These are phyloP conservation scores for Curvularia sp. DNA, from an alignment of 2,329 filamentous ascomycete species.

Conservation along the genomic window DNA sequence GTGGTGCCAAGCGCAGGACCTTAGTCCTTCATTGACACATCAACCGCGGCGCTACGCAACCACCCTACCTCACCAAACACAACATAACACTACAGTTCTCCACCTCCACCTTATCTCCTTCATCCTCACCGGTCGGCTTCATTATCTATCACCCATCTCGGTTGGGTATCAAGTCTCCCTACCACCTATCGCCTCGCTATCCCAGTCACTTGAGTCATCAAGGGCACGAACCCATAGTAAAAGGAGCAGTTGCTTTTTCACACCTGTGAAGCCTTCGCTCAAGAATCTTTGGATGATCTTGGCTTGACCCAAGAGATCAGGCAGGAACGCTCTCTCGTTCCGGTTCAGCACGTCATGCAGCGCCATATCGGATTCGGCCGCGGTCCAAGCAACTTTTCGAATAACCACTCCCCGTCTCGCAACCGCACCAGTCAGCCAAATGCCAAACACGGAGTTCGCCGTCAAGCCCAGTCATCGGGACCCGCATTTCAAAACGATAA, in stretches of 20 bases:
- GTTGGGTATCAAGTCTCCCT: background rate
- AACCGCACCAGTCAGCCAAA: background rate
- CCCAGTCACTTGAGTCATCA: background rate
- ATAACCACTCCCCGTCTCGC: background rate
- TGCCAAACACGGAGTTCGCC: too few relatives aligned
- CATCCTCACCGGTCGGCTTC: background rate
- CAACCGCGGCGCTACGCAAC: background rate
- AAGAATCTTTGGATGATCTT: background rate
- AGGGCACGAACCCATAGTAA: too few relatives aligned
- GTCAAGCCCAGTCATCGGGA: background rate
- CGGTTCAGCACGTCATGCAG: background rate
- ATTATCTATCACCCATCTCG: background rate
- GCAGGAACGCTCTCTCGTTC: background rate
- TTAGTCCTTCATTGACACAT: background rate
- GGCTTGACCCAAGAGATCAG: background rate
- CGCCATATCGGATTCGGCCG: background rate
- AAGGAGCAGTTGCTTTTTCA: background rate
- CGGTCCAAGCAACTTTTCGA: background rate
- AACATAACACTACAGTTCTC: background rate
- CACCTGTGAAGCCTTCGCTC: background rate
- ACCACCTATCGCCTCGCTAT: background rate
- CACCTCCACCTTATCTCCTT: background rate
- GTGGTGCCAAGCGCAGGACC: background rate
- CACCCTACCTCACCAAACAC: background rate
- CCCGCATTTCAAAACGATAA: too few relatives aligned